phyloP scores from a whole-genome alignment of 495 filamentous ascomycete species.

The Xylaria grammica region DNA sequence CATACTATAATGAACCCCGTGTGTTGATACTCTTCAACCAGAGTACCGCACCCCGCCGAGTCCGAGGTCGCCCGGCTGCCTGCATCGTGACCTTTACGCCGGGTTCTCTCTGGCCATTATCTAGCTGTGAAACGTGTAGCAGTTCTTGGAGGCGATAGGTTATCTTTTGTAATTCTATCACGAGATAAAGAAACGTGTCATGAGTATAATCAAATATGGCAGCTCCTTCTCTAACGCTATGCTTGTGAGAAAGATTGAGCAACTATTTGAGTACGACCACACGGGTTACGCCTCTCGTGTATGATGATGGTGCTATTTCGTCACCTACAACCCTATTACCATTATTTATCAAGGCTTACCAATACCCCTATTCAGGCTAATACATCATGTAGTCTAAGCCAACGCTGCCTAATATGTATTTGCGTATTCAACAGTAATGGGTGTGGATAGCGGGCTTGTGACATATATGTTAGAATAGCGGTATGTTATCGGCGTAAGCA shows the following conservation, averaged over 20 bases:
- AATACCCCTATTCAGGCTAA: not conserved
- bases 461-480: not conserved
- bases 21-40: conserved; percentile 5
- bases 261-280: not conserved
- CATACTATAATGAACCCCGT: too few relatives aligned
- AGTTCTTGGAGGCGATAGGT: too few relatives aligned
- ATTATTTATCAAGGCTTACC: not conserved
- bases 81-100: conserved; percentile 18
- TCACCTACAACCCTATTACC: not conserved
- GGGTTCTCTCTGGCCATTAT: conserved; percentile 17
- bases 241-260: not conserved
- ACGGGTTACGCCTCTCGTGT: not conserved
- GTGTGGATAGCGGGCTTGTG: not conserved
- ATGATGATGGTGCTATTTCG: not conserved
- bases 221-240: not conserved
- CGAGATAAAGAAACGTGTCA: not conserved
- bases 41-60: conserved; percentile 5
- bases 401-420: not conserved
- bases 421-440: not conserved
- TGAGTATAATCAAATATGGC: not conserved
- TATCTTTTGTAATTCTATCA: not conserved
- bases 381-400: not conserved
- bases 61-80: conserved; percentile 17
- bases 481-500: too few relatives aligned
- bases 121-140: conserved; percentile 13